These are phyloP conservation scores for Vitis amurensis DNA, from an alignment of 164 flowering plant genomes.

Conservation along the genomic window DNA sequence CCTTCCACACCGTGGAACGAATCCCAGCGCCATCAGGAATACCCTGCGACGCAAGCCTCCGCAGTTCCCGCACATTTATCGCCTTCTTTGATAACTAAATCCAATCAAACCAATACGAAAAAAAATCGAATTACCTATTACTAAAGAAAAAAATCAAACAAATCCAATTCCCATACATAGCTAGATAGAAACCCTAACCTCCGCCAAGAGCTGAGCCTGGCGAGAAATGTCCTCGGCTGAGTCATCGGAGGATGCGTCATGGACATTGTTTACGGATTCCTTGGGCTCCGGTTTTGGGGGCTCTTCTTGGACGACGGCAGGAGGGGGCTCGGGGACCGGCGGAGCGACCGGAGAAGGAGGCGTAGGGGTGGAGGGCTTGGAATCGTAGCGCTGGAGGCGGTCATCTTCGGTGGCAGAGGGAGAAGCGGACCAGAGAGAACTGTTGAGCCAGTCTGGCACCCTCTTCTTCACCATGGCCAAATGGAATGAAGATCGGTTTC, in stretches of 20 bases:
- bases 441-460: slow-evolving; percentile 95
- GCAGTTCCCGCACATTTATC: slow-evolving; percentile 62
- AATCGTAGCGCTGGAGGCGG: slow-evolving; percentile 15
- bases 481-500: no score
- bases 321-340: slow-evolving; percentile 14
- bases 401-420: slow-evolving; percentile 30
- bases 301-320: slow-evolving; percentile 11
- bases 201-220: slow-evolving; percentile 65
- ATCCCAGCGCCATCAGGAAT: slow-evolving; percentile 84
- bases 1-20: slow-evolving; percentile 94
- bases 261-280: slow-evolving; percentile 23
- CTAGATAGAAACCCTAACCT: slow-evolving; percentile 45
- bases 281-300: slow-evolving; percentile 21
- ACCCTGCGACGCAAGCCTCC: slow-evolving; percentile 78
- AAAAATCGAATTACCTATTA: background rate
- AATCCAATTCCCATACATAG: background rate
- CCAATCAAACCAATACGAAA: background rate
- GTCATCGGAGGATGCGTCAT: slow-evolving; percentile 13
- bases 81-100: slow-evolving; percentile 74
- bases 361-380: slow-evolving; percentile 15
- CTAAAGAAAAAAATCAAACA: background rate
- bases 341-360: slow-evolving; percentile 7
- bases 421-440: slow-evolving; percentile 78
- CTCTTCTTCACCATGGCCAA: slow-evolving; percentile 56
- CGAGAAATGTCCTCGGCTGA: slow-evolving; percentile 64